Evolutionary conservation across 306 rosid genomes (phyloP).

Genomic region (Hippophae rhamnoides): DNA sequence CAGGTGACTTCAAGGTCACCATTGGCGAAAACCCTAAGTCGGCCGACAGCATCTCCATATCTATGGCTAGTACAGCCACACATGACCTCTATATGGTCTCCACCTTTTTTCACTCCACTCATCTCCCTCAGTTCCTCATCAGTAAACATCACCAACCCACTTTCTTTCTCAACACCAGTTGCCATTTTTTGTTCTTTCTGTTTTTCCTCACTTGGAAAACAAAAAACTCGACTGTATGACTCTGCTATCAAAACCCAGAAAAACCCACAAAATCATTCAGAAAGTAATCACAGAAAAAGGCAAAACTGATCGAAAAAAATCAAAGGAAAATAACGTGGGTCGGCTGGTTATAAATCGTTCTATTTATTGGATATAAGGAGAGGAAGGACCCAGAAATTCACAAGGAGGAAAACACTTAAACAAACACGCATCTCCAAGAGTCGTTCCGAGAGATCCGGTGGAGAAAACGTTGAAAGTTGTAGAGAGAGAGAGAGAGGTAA

Average conservation of each 20-base stretch:
- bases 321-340: slow-evolving; percentile 9
- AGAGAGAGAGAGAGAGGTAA: slow-evolving; percentile 1
- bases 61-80: slow-evolving; percentile 96
- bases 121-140: slow-evolving; percentile 85
- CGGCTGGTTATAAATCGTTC: slow-evolving; percentile 7
- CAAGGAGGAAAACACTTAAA: slow-evolving; percentile 14
- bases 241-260: slow-evolving; percentile 32
- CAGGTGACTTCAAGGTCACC: slow-evolving; percentile 83
- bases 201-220: not conserved
- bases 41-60: slow-evolving; percentile 93
- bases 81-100: slow-evolving; percentile 72
- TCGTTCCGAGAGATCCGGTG: slow-evolving; percentile 60
- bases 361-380: slow-evolving; percentile 11
- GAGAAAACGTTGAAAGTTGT: slow-evolving; percentile 36
- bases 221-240: slow-evolving; percentile 9
- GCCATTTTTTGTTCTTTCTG: slow-evolving; percentile 41
- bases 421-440: slow-evolving; percentile 40
- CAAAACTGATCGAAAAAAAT: slow-evolving; percentile 15
- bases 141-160: slow-evolving; percentile 54
- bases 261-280: slow-evolving; percentile 13
- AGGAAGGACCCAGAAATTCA: slow-evolving; percentile 20
- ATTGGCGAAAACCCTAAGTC: slow-evolving; percentile 94
- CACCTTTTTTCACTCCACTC: slow-evolving; percentile 63
- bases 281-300: slow-evolving; percentile 28
- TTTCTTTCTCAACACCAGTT: slow-evolving; percentile 45